Conservation (phyloP, 805 yeast species). For the Kregervanrija pseudodelftensis region DNA sequence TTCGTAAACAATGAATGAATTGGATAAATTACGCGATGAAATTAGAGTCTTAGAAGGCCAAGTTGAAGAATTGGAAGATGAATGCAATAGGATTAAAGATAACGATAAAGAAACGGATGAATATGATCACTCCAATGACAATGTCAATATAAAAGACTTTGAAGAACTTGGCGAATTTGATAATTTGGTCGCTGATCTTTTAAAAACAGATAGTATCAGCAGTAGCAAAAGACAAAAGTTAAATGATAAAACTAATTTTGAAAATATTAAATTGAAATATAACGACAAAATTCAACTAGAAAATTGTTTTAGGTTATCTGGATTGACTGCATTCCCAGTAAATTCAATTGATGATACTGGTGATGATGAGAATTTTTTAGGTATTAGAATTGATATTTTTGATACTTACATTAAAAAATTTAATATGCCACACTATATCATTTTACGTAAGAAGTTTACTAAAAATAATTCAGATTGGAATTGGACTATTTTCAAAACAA, state of each 20-base stretch:
- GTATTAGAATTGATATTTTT: constrained; percentile 44
- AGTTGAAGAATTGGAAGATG: constrained; percentile 4
- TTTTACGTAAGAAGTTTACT: constrained; percentile 20
- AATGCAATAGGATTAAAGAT: not conserved
- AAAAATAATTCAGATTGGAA: constrained; percentile 13
- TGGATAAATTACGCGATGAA: constrained; percentile 5
- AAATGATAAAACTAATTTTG: constrained; percentile 4
- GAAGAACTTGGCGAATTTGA: too few species aligned
- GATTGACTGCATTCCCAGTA: constrained; percentile 46
- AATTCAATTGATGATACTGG: constrained; percentile 19
- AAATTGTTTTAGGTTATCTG: constrained; percentile 40
- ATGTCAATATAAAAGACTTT: too few species aligned
- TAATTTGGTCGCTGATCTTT: too few species aligned
- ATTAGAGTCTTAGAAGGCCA: constrained; percentile 11
- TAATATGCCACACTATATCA: constrained; percentile 41
- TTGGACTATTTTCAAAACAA: constrained; percentile 29
- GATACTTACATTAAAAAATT: constrained; percentile 24
- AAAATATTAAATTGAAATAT: constrained; percentile 11
- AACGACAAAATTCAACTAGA: constrained; percentile 35
- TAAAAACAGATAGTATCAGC: too few species aligned
- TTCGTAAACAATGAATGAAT: constrained; percentile 5
- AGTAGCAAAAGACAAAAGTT: not conserved
- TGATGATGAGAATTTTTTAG: constrained; percentile 28
- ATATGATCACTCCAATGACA: not conserved
- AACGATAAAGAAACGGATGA: constrained; percentile 4